These are phyloP conservation scores for Rutstroemia sp. DNA, from an alignment of 2,329 filamentous ascomycete species.

Conservation along the genomic window DNA sequence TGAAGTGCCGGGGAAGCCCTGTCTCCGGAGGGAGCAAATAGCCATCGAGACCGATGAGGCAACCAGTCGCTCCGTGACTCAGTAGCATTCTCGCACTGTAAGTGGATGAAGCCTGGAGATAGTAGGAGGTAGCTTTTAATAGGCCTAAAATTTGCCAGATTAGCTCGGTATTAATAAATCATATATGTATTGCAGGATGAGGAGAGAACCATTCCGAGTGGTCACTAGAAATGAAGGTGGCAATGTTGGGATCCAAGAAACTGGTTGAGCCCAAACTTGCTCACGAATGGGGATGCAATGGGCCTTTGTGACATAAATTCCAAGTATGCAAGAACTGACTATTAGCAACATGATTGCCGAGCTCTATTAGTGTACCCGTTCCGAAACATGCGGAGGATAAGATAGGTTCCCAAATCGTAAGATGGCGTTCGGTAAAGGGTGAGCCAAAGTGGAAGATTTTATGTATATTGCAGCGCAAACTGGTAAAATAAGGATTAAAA, in stretches of 20 bases:
- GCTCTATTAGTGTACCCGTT: background rate
- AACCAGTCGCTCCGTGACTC: constrained; percentile 18
- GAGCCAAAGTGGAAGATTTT: background rate
- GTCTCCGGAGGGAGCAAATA: background rate
- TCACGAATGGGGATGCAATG: background rate
- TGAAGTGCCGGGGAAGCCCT: background rate
- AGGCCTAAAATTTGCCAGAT: background rate
- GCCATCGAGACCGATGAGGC: constrained; percentile 5
- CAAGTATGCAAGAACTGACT: background rate
- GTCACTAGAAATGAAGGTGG: background rate
- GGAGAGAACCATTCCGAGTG: background rate
- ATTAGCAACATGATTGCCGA: background rate
- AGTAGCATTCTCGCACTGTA: constrained; percentile 13
- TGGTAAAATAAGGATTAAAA: background rate
- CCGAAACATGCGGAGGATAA: background rate
- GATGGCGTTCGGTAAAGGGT: background rate
- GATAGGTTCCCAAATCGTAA: background rate
- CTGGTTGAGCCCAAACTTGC: background rate
- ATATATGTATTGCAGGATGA: background rate
- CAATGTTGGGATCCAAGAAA: background rate
- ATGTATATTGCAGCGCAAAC: background rate
- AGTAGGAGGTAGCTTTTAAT: background rate
- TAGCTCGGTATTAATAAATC: background rate
- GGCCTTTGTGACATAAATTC: background rate
- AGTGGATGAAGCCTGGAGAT: constrained; percentile 13